Conservation (phyloP, 345 rosid species). For the Aegle marmelos region DNA sequence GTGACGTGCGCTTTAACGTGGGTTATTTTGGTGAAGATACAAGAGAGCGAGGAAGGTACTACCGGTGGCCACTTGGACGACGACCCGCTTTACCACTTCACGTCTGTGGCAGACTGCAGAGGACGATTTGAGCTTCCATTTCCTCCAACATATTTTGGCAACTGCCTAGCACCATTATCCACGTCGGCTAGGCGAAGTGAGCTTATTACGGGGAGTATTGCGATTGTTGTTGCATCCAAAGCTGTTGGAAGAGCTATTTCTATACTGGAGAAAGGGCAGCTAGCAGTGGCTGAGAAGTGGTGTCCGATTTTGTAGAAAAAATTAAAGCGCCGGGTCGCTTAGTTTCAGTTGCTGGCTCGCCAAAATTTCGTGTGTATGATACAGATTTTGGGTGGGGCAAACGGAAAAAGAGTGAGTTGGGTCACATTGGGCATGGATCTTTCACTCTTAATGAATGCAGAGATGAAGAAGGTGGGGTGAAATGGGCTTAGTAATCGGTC, state of each 20-base stretch:
- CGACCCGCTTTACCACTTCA: constrained; percentile 13
- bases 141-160: constrained; percentile 44
- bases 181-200: constrained; percentile 24
- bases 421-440: constrained; percentile 13
- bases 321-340: constrained; percentile 9
- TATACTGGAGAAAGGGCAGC: constrained; percentile 14
- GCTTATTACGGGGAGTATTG: constrained; percentile 25
- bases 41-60: neutral
- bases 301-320: constrained; percentile 1
- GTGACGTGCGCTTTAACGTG: constrained; percentile 39
- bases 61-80: neutral
- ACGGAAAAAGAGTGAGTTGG: constrained; percentile 18
- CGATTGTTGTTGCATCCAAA: constrained; percentile 25
- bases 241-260: constrained; percentile 21
- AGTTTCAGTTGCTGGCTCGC: constrained; percentile 30
- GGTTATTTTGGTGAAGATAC: constrained; percentile 26
- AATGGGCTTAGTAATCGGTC: constrained; percentile 19
- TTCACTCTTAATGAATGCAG: constrained; percentile 17
- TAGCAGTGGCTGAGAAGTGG: constrained; percentile 20
- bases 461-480: constrained; percentile 29
- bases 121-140: constrained; percentile 17
- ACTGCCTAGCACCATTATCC: constrained; percentile 28
- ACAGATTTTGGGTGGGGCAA: constrained; percentile 32
- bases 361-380: constrained; percentile 20
- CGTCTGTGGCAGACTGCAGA: constrained; percentile 25